phyloP scores from a whole-genome alignment of 2,329 filamentous ascomycete genomes.

The Cordyceps sp. region DNA sequence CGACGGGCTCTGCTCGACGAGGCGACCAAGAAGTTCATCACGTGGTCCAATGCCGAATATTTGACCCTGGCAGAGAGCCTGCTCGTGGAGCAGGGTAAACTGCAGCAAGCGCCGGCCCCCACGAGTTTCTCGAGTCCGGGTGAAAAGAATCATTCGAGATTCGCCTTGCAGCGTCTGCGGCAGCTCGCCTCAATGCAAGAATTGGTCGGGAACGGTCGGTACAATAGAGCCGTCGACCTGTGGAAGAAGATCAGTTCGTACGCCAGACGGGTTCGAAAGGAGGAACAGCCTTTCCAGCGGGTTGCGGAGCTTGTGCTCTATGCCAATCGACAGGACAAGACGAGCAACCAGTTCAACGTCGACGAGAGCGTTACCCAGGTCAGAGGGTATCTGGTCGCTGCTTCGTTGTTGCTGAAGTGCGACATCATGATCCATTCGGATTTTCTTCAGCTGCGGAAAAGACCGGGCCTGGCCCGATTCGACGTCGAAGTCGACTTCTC shows the following conservation, averaged over 20 bases:
- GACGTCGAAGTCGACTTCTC: slow-evolving; percentile 11
- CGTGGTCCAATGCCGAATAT: slow-evolving; percentile 24
- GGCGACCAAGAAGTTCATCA: slow-evolving; percentile 46
- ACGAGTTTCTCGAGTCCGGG: background rate
- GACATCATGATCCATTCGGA: slow-evolving; percentile 30
- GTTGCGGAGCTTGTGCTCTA: slow-evolving; percentile 27
- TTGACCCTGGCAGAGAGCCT: slow-evolving; percentile 3
- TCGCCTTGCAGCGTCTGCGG: background rate
- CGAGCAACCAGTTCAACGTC: slow-evolving; percentile 12
- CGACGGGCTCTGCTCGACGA: slow-evolving; percentile 44
- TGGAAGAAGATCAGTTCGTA: slow-evolving; percentile 4
- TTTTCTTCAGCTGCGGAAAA: slow-evolving; percentile 8
- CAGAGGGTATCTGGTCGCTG: slow-evolving; percentile 22
- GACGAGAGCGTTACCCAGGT: slow-evolving; percentile 19
- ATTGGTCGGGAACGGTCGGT: slow-evolving; percentile 2
- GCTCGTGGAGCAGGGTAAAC: slow-evolving; percentile 2
- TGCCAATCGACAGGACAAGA: slow-evolving; percentile 13
- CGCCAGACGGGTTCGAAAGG: slow-evolving; percentile 14
- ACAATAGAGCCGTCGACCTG: slow-evolving; percentile 2
- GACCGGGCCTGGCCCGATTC: background rate
- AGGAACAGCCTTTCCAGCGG: slow-evolving; percentile 32
- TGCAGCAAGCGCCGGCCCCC: background rate
- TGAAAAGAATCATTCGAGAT: background rate
- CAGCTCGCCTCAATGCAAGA: slow-evolving; percentile 2
- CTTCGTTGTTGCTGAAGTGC: slow-evolving; percentile 27